Evolutionary conservation across 345 rosid genomes (phyloP), one percentile per base, ranked within the genome.

Genomic region (Sisymbrium altissimum): DNA sequence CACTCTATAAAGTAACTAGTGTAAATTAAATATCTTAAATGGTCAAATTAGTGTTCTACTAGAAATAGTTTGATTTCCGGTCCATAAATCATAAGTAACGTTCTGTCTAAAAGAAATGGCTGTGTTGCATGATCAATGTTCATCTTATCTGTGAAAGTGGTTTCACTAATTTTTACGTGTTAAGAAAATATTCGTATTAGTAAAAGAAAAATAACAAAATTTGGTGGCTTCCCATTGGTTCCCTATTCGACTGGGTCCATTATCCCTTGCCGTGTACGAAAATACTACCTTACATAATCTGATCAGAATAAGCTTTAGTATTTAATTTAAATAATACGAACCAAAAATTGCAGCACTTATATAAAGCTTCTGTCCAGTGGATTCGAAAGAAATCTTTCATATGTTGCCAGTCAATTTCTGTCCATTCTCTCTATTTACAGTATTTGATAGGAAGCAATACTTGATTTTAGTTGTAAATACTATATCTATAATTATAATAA

Each of bases 181-280:
- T 13, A 45, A 1, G 2, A 29, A 50, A 14, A 9, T 43, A 5
- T 48, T 19, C 3, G 17, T 29, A 27, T 41, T 49, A 67, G 27
- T n/a, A 40, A 54, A 39, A 4, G 0, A 58, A 19, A 14, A 4
- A 19, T 9, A 63, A 23, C n/a, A 53, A 40, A 23, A 23, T 29
- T 54, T 73, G 65, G 49, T 65, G 48, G 48, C 62, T 52, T 52
- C 43, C 30, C 35, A 49, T 19, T 72, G 61, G 70, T 53, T 62
- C 60, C 18, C 61, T 72, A 30, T 21, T 52, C 64, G 44, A 41
- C 9, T 65, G 78, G 59, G 71, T 25, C 71, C 66, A 43, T 41
- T 41, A 36, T 73, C 19, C 11, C 72, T 56, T 73, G 33, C 58
- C 71, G 72, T 73, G 59, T 15, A 66, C 72, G 66, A n/a, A 4